Evolutionary conservation across 257 asterid species (phyloP).

Genomic region (Sherardia arvensis): DNA sequence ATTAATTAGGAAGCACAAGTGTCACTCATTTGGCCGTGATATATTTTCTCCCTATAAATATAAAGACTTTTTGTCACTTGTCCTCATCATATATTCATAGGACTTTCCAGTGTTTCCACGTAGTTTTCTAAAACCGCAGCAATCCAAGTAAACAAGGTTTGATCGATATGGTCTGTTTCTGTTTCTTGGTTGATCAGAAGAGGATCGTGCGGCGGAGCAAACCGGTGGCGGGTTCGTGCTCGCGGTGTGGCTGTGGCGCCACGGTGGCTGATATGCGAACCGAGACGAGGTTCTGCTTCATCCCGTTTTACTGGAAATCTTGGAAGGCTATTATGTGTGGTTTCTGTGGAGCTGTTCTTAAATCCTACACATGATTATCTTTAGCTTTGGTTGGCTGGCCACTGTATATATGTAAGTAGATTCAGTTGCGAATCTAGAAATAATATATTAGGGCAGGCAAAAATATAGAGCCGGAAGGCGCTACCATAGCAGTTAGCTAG

Average conservation of each 20-base stretch:
- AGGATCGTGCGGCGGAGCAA: slow-evolving; percentile 40
- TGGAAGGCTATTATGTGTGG: slow-evolving; percentile 68
- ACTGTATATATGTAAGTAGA: not conserved
- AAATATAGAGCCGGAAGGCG: too few relatives aligned
- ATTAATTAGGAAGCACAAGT: not conserved
- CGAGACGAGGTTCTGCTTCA: slow-evolving; percentile 59
- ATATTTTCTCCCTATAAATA: not conserved
- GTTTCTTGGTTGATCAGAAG: slow-evolving; percentile 80
- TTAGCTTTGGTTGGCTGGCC: not conserved
- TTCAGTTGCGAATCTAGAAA: too few relatives aligned
- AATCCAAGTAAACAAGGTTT: not conserved
- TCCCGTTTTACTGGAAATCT: slow-evolving; percentile 62
- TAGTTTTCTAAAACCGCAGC: too few relatives aligned
- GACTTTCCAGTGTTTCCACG: not conserved
- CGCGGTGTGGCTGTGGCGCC: slow-evolving; percentile 65
- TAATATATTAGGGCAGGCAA: too few relatives aligned
- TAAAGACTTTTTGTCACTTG: not conserved
- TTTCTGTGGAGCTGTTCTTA: slow-evolving; percentile 62
- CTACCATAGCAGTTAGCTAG: too few relatives aligned
- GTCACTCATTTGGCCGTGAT: slow-evolving; percentile 1
- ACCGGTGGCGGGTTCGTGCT: slow-evolving; percentile 72
- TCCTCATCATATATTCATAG: not conserved
- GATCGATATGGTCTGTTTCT: slow-evolving; percentile 55
- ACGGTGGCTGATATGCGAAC: slow-evolving; percentile 70
- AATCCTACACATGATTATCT: slow-evolving; percentile 41